Conservation (phyloP, 352 stramenopile genomes). For the Lagenidium sp. region DNA sequence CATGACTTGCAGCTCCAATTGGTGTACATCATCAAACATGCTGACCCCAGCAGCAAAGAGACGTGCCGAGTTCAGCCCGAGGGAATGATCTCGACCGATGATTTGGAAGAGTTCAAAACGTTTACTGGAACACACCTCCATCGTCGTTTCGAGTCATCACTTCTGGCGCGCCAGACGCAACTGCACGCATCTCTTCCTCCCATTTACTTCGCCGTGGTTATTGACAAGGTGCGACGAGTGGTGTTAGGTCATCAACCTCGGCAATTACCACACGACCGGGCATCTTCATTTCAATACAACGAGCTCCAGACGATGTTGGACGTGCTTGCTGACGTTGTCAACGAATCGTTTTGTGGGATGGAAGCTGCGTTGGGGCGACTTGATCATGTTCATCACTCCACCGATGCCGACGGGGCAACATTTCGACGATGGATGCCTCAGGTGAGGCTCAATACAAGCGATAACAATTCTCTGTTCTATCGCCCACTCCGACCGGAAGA, state of each 20-base stretch:
- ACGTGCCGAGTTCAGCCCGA: not conserved
- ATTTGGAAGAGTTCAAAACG: conserved; percentile 5
- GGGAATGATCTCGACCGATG: conserved; percentile 8
- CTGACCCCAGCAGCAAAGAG: not conserved
- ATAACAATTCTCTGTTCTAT: conserved; percentile 28
- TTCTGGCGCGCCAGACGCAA: not conserved
- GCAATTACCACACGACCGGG: too few species aligned
- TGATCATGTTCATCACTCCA: too few species aligned
- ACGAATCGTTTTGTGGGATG: too few species aligned
- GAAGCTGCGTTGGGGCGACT: too few species aligned
- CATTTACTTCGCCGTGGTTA: conserved; percentile 23
- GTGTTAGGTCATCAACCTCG: conserved; percentile 4
- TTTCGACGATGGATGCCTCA: conserved; percentile 18
- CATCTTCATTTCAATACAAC: too few species aligned
- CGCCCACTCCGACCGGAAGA: conserved; percentile 11
- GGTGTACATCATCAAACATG: conserved; percentile 21
- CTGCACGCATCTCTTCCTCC: not conserved
- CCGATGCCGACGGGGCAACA: not conserved
- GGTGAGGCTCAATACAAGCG: conserved; percentile 25
- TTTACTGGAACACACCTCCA: conserved; percentile 7
- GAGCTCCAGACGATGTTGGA: too few species aligned
- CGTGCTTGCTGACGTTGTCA: too few species aligned
- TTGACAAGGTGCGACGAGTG: conserved; percentile 26
- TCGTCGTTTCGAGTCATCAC: conserved; percentile 1
- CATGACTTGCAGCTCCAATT: conserved; percentile 22